phyloP scores from a whole-genome alignment of 495 filamentous ascomycete genomes.

The Aspergillus panamensis region DNA sequence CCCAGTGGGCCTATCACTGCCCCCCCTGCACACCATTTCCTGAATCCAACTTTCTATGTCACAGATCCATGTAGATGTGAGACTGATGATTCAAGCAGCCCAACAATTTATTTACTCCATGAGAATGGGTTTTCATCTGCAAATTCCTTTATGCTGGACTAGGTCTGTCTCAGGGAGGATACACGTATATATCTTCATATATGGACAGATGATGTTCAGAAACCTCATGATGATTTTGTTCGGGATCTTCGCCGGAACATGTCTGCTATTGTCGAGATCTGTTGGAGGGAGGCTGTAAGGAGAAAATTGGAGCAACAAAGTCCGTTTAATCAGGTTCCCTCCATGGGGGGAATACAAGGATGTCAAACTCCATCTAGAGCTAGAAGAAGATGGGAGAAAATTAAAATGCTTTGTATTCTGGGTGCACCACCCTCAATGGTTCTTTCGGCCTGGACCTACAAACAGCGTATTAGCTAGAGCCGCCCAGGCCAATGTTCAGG shows the following conservation, averaged over 20 bases:
- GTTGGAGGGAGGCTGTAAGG: background rate
- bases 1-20: background rate
- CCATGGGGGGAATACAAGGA: background rate
- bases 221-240: background rate
- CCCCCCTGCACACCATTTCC: background rate
- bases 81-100: background rate
- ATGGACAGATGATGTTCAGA: background rate
- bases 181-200: background rate
- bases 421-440: background rate
- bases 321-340: background rate
- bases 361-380: background rate
- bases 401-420: background rate
- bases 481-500: background rate
- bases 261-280: background rate
- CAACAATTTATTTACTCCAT: constrained; percentile 1
- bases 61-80: background rate
- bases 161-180: background rate
- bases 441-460: background rate
- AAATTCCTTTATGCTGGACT: background rate
- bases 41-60: background rate
- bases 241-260: background rate
- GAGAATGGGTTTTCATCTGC: background rate
- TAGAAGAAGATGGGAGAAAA: background rate
- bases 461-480: background rate
- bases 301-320: background rate